Evolutionary conservation across 2,329 filamentous ascomycete species (phyloP).

Genomic region (Colletotrichum sidae): DNA sequence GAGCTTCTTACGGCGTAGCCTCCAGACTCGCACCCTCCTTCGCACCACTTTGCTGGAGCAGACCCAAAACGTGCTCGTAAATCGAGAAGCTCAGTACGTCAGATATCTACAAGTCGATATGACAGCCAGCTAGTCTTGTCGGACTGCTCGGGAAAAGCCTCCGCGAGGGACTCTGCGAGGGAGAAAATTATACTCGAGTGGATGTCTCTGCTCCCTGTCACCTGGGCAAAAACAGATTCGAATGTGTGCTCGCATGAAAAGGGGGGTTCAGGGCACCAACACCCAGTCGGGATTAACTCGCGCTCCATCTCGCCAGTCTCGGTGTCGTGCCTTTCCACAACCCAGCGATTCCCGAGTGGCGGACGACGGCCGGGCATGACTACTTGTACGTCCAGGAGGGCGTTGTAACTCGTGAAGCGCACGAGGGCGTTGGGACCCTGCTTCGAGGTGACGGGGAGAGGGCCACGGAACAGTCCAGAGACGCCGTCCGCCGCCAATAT

Average conservation of each 20-base stretch:
- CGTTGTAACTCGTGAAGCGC: constrained; percentile 42
- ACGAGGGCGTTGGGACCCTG: constrained; percentile 42
- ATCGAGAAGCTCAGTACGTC: constrained; percentile 4
- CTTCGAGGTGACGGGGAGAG: constrained; percentile 39
- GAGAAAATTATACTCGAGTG: neutral
- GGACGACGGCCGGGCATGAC: constrained; percentile 6
- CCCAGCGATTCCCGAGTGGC: neutral
- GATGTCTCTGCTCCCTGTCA: no score
- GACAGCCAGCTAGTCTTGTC: neutral
- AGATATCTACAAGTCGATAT: neutral
- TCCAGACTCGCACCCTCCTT: neutral
- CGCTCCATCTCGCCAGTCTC: constrained; percentile 14
- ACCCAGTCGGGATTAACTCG: neutral
- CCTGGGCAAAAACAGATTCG: no score
- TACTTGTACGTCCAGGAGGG: constrained; percentile 34
- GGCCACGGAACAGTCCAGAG: constrained; percentile 37
- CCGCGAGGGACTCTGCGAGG: neutral
- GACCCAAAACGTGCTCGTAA: neutral
- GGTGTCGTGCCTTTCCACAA: constrained; percentile 23
- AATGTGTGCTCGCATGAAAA: no score
- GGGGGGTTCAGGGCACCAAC: no score
- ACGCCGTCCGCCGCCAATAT: constrained; percentile 7
- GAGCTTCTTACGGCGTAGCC: neutral
- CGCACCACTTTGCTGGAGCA: neutral
- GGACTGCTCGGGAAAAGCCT: neutral